Percentiles rank a stretch among this genome's conserved stretches.
Evolutionary conservation across 768 basidiomycete species (phyloP).

Genomic region (Termitomyces heimii): DNA sequence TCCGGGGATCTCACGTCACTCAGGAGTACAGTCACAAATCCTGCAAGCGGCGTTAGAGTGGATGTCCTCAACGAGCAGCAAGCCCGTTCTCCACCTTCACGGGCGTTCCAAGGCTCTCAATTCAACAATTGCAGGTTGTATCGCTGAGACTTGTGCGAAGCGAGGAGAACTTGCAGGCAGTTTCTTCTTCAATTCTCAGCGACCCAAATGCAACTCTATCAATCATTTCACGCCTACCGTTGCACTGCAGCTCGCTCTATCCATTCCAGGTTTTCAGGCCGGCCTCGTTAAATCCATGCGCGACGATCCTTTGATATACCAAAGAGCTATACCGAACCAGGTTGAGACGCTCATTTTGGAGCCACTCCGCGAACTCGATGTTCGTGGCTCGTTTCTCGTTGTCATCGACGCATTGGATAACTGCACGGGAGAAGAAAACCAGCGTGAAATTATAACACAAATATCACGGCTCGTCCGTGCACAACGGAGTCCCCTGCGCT

Average conservation of each 20-base stretch:
- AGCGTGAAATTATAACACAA: not conserved
- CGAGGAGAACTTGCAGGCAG: not conserved
- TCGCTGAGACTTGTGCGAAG: not conserved
- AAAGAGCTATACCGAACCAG: not conserved
- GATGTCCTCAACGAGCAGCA: not conserved
- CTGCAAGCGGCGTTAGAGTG: not conserved
- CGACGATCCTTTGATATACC: not conserved
- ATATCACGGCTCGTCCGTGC: not conserved
- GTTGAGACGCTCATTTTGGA: not conserved
- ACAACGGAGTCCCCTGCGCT: not conserved
- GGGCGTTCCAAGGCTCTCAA: not conserved
- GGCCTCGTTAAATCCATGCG: not conserved
- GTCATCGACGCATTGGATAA: not conserved
- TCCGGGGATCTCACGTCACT: not conserved
- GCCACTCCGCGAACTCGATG: not conserved
- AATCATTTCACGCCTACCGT: not conserved
- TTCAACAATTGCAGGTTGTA: not conserved
- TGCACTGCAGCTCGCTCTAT: not conserved
- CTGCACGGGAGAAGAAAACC: not conserved
- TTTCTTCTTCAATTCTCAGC: not conserved
- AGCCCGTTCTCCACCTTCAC: not conserved
- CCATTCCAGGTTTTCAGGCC: not conserved
- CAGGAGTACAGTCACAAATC: not conserved
- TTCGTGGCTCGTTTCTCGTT: not conserved
- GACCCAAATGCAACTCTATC: not conserved